Evolutionary conservation across 2,329 filamentous ascomycete genomes (phyloP).

Genomic region (Apiospora sp.): DNA sequence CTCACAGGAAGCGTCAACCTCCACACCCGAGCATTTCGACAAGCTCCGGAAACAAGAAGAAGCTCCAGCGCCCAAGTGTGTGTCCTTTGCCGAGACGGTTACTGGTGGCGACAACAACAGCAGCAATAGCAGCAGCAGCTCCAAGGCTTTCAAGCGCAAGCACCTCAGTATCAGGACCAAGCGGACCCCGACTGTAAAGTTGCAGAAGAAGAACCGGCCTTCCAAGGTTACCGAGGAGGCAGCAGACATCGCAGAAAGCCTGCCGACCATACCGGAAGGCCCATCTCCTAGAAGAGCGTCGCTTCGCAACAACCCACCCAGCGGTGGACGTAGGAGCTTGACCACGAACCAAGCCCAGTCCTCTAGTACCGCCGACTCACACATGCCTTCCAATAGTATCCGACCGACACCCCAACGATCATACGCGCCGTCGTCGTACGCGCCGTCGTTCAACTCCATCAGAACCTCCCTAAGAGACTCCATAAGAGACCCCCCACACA

Average conservation of each 20-base stretch:
- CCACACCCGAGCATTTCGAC: conserved; percentile 46
- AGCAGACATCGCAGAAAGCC: conserved; percentile 46
- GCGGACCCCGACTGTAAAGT: conserved; percentile 55
- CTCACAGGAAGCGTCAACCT: conserved; percentile 35
- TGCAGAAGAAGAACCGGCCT: conserved; percentile 53
- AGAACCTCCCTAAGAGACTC: conserved; percentile 64
- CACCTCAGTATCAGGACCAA: conserved; percentile 32
- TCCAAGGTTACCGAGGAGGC: conserved; percentile 41
- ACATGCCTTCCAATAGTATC: conserved; percentile 50
- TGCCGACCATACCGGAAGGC: conserved; percentile 62
- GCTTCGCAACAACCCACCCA: conserved; percentile 42
- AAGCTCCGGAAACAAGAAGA: conserved; percentile 50
- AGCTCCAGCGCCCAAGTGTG: conserved; percentile 37
- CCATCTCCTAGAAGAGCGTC: conserved; percentile 52
- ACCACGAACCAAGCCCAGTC: conserved; percentile 29
- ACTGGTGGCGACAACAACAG: conserved; percentile 21
- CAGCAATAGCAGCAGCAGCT: neutral
- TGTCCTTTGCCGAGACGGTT: conserved; percentile 23
- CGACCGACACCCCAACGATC: conserved; percentile 51
- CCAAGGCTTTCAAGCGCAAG: conserved; percentile 35
- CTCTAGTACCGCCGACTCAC: conserved; percentile 50
- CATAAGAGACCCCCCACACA: conserved; percentile 65
- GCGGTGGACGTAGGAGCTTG: conserved; percentile 28
- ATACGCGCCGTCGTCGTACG: conserved; percentile 59
- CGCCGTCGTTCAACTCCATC: conserved; percentile 45